Conservation (phyloP, 2,329 filamentous ascomycete species). For the Metarhizium anisopliae region DNA sequence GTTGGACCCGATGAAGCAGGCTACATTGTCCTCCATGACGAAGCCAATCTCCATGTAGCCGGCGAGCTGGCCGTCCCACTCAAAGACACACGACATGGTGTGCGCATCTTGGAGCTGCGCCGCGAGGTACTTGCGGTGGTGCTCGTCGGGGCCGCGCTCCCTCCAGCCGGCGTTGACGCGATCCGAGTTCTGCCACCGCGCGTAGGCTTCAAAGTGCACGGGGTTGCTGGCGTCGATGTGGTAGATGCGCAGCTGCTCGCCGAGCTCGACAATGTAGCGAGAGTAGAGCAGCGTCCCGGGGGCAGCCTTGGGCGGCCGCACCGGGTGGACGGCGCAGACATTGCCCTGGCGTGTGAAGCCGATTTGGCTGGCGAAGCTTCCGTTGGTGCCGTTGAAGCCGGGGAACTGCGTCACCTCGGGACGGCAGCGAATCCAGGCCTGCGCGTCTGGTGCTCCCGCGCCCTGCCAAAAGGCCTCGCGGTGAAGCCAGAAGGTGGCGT, state of each 20-base stretch:
- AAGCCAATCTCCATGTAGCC: slow-evolving; percentile 19
- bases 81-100: slow-evolving; percentile 19
- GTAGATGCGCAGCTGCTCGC: slow-evolving; percentile 12
- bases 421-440: slow-evolving; percentile 15
- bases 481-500: slow-evolving; percentile 12
- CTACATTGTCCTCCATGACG: slow-evolving; percentile 19
- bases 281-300: slow-evolving; percentile 17
- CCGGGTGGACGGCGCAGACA: slow-evolving; percentile 18
- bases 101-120: slow-evolving; percentile 16
- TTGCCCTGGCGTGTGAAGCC: slow-evolving; percentile 18
- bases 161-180: slow-evolving; percentile 18
- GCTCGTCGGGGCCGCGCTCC: slow-evolving; percentile 18
- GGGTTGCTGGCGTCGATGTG: slow-evolving; percentile 18
- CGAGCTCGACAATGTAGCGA: slow-evolving; percentile 17
- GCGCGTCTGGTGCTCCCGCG: slow-evolving; percentile 16
- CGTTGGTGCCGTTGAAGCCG: slow-evolving; percentile 15
- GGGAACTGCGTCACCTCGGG: slow-evolving; percentile 16
- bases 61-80: slow-evolving; percentile 18
- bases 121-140: slow-evolving; percentile 16
- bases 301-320: slow-evolving; percentile 16
- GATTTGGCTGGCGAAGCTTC: slow-evolving; percentile 15
- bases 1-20: slow-evolving; percentile 17
- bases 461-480: slow-evolving; percentile 17
- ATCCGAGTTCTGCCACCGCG: slow-evolving; percentile 19
- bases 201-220: slow-evolving; percentile 15